Base-by-base conservation (phyloP, 495 filamentous ascomycete genomes). In the Poronia punctata region DNA sequence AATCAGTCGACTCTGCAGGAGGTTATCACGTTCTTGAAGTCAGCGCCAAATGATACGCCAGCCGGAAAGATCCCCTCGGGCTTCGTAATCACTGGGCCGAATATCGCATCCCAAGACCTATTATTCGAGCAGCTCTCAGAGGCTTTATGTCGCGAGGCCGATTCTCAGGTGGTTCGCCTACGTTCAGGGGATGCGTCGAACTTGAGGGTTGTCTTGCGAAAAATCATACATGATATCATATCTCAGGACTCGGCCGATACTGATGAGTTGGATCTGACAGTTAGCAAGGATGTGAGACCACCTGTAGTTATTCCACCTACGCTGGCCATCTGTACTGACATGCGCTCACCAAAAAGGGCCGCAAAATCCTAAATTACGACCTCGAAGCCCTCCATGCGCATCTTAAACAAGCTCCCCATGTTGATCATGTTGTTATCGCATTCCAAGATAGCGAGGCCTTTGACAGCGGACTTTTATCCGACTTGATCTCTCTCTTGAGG, bases 381-480 rank as follows among this genome's bases (percentile, higher is more conserved):
- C 70, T 97, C 9, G 82, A 90, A 49, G 73, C 84, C n/a, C 69
- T 98, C 6, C 64, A 81, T 40, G 76, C 80, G 20, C 70, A 66
- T 57, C 70, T 87, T 10, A 67, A 68, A 29, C 64, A 63, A 36
- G 69, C 76, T 28, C 57, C 63, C 7, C 72, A 73, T 18, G 64
- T 73, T 23, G 78, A 79, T 41, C 68, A 95, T 21, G 68, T 90
- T 21, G 68, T 90, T 6, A 58, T 98, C 15, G 80, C 82, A 10
- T 80, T 98, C 36, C 80, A 86, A 53, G 93, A 97, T 56, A 93
- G 84, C 44, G 93, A 98, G 60, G 89, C 83, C 4, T 96, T 97
- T 54, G 88, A 96, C 52, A 75, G 73, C 23, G 67, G 61, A n/a
- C 60, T 96, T 19, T 62, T 97, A 21, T 78, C 76, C 1, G 88